These are phyloP conservation scores for Ganoderma sinense DNA, from an alignment of 1,284 basidiomycete species.

Conservation along the genomic window DNA sequence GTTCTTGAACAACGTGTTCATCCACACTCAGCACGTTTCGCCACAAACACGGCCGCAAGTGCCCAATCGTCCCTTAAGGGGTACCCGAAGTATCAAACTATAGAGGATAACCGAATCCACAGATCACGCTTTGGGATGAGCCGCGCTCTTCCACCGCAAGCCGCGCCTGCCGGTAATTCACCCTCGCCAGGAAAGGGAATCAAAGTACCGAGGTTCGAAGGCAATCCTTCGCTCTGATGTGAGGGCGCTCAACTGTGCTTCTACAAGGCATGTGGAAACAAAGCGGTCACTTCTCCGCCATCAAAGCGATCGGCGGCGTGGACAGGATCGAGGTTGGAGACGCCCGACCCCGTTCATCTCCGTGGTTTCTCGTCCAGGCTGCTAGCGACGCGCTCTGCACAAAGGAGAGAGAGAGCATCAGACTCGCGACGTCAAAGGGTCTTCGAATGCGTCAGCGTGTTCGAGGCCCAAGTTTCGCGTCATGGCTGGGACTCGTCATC, in stretches of 20 bases:
- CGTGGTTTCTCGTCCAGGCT: not conserved
- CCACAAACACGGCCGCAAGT: not conserved
- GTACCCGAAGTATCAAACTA: too few relatives aligned
- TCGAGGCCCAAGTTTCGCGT: not conserved
- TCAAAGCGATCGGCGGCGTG: not conserved
- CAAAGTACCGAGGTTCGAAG: not conserved
- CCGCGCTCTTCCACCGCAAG: not conserved
- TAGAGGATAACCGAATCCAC: not conserved
- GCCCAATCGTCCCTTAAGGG: not conserved
- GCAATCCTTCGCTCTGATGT: not conserved
- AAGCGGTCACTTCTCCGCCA: not conserved
- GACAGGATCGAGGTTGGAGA: not conserved
- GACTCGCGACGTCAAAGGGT: not conserved
- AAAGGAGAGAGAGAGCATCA: not conserved
- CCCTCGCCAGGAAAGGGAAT: not conserved
- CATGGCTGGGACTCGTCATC: not conserved
- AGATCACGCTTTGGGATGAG: not conserved
- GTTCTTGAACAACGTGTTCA: not conserved
- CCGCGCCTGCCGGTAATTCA: not conserved
- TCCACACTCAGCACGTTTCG: not conserved
- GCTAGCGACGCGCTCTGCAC: not conserved
- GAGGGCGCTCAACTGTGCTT: not conserved
- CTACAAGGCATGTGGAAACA: not conserved
- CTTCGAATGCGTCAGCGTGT: not conserved
- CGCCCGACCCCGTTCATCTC: not conserved